Base-by-base conservation (phyloP, 1,139 yeast species). In the Taphrina sp. region DNA sequence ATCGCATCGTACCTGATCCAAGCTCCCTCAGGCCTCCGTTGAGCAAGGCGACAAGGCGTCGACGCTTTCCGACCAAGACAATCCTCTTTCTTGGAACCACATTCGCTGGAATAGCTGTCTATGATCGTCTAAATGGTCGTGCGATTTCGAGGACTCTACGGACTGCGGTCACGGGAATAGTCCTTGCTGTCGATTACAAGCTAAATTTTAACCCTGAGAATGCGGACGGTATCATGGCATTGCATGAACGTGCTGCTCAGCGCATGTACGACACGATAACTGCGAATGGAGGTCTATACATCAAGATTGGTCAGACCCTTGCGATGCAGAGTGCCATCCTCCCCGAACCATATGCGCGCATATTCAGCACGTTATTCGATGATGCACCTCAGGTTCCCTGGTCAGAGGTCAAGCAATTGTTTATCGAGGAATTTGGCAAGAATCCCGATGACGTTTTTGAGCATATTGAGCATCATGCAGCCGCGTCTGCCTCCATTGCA, bases 401-500 rank as follows among this genome's bases (percentile, higher is more conserved):
- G 90, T 67, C 63, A 0, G 71, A 71, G 8, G 73, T 82, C 33
- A 79, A 81, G 61, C 58, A 61, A 8, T 70, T 77, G 20, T 70
- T 85, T 60, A 68, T 65, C 28, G 64, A 65, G 26, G 78, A 76
- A 59, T 71, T 78, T 39, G 83, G 84, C 0, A 58, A 43, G 20
- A 59, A 61, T 0, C 67, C 75, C 60, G 68, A 71, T 5, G 70
- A 70, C 23, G 62, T 76, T 2, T 82, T 82, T 64, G 72, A 68
- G 5, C 61, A 63, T 22, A 71, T 83, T 37, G 80, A 79, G 41
- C 78, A 75, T 58, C 64, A 61, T 0, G 85, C 89, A 0, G 69
- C 82, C 14, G 90, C 89, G 3, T 79, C 85, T 65, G 90, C 89
- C 0, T 80, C 85, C 7, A 78, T 83, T 60, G 89, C 90, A 0